A percentile compares a stretch with the other conserved stretches of the same genome.
Conservation (phyloP, 2,329 filamentous ascomycete species). For the Fusarium sp. region DNA sequence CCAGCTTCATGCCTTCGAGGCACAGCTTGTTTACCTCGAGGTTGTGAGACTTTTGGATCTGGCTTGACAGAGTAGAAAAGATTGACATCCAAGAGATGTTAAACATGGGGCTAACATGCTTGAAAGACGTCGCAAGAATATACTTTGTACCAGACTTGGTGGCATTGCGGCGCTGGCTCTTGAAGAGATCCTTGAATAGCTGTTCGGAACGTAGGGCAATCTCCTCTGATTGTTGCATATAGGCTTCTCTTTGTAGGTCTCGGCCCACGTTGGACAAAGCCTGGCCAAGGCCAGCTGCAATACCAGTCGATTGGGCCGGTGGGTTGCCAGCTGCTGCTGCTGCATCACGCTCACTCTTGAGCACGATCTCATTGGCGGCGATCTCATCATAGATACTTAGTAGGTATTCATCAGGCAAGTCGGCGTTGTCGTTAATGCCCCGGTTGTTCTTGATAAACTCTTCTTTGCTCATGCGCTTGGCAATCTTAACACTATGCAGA, state of each 20-base stretch:
- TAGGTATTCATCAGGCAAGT: conserved; percentile 93
- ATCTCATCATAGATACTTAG: conserved; percentile 93
- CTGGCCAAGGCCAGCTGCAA: conserved; percentile 85
- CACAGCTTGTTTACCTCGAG: conserved; percentile 91
- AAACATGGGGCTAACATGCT: conserved; percentile 98
- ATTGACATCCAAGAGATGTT: conserved; percentile 99
- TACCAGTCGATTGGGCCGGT: conserved; percentile 68
- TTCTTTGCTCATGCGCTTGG: conserved; percentile 88
- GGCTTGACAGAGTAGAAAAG: conserved; percentile 90
- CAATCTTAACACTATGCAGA: conserved; percentile 87
- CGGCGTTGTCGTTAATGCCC: conserved; percentile 95
- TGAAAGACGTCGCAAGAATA: conserved; percentile 91
- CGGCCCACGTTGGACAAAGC: conserved; percentile 91
- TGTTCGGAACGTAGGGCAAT: conserved; percentile 80
- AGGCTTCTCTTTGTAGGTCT: conserved; percentile 91
- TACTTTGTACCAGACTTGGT: conserved; percentile 76
- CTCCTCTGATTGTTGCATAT: conserved; percentile 93
- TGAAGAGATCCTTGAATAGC: conserved; percentile 91
- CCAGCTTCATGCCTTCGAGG: conserved; percentile 93
- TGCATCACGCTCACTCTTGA: conserved; percentile 89
- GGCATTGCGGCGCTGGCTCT: conserved; percentile 84
- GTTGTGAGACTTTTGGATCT: conserved; percentile 93
- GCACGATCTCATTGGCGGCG: conserved; percentile 86
- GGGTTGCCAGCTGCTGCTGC: conserved; percentile 79
- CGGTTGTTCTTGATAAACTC: conserved; percentile 99